Evolutionary conservation across 225 moss, liverwort and hornwort species (phyloP), one percentile per base, ranked within the genome.

Genomic region (Physcomitrium patens): DNA sequence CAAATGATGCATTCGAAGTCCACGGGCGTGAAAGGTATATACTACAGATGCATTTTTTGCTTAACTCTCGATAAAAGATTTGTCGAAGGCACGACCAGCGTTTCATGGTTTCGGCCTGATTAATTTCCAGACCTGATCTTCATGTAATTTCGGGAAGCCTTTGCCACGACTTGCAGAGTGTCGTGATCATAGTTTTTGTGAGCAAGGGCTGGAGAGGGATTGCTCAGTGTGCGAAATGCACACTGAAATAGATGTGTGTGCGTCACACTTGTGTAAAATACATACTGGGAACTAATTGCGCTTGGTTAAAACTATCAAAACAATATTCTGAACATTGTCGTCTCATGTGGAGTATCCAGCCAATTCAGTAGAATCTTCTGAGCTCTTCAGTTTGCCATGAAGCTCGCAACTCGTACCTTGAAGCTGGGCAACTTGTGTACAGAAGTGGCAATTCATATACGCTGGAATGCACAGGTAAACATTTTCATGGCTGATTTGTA

Each of bases 371-470:
- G 26, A 15, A 17, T 28, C 62, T 62, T 5, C 11, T 51, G 43
- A 65, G 52, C 45, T 7, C 60, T 53, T 27, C 24, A 60, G 42
- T 23, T 37, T 58, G 3, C 19, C 61, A 71, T 62, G 76, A 45
- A 37, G 31, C 1, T 37, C 45, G 59, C 56, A 28, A 48, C 27
- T 12, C n/a, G 68, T 83, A 76, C 76, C 79, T 79, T 68, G 75
- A 49, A 71, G 63, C 62, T 67, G 67, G 44, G 3, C 68, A 49
- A 26, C 62, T 68, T 20, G 14, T 22, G 53, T 51, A 52, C 66
- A 20, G 41, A 41, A 48, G 45, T 67, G 61, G 22, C 51, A n/a
- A 23, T 45, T 20, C 28, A 49, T 48, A 77, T 27, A 69, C 13
- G 9, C 27, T 50, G 50, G 13, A 48, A 48, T 67, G 60, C 53